Conservation (phyloP, 2,329 filamentous ascomycete genomes). For the Claviceps quebecensis region DNA sequence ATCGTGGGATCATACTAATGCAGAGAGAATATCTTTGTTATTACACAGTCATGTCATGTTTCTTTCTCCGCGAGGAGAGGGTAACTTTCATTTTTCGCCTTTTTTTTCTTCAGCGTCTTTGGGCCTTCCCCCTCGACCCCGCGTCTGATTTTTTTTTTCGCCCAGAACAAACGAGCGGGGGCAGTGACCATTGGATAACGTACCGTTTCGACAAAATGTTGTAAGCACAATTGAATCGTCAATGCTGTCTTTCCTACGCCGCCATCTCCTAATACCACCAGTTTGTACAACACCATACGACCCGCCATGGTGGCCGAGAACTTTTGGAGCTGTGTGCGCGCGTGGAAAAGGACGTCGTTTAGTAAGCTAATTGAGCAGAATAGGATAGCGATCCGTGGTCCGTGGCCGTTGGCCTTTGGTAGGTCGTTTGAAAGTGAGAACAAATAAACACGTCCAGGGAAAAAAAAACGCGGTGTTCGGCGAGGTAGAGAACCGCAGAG, state of each 20-base stretch:
- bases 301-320: conserved; percentile 51
- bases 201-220: conserved; percentile 94
- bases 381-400: not conserved
- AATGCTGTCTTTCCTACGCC: conserved; percentile 89
- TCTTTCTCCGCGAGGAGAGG: not conserved
- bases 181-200: conserved; percentile 18
- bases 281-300: conserved; percentile 90
- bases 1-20: conserved; percentile 71
- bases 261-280: conserved; percentile 89
- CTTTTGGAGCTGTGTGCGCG: not conserved
- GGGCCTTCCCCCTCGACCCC: not conserved
- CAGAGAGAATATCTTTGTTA: not conserved
- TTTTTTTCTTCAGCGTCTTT: not conserved
- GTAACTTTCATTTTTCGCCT: not conserved
- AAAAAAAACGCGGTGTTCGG: not conserved
- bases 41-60: not conserved
- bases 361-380: not conserved
- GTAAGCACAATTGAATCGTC: conserved; percentile 91
- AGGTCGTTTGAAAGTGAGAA: not conserved
- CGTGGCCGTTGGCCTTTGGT: not conserved
- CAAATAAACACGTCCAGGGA: too few species aligned
- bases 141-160: not conserved
- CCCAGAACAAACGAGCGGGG: not conserved
- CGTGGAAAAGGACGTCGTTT: not conserved
- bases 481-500: not conserved